phyloP scores from a whole-genome alignment of 495 filamentous ascomycete genomes.

The Neurospora sp. region DNA sequence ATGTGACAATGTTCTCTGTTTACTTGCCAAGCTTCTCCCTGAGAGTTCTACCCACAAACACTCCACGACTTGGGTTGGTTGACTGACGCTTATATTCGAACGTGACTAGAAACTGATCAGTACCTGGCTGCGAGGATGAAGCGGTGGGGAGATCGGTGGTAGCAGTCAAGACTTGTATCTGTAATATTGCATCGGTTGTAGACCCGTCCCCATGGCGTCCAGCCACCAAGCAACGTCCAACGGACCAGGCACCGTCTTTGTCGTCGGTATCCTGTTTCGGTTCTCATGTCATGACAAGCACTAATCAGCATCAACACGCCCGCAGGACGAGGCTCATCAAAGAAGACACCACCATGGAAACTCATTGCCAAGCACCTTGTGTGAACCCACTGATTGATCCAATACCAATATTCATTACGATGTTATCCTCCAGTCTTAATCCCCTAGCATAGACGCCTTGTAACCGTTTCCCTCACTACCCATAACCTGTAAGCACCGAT shows the following conservation, averaged over 20 bases:
- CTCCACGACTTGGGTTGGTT: not conserved
- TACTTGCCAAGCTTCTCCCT: not conserved
- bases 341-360: not conserved
- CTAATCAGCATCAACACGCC: not conserved
- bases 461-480: not conserved
- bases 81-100: not conserved
- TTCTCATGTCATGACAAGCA: not conserved
- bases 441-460: not conserved
- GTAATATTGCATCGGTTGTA: not conserved
- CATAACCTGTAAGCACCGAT: not conserved
- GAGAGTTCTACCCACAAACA: not conserved
- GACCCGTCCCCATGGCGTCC: not conserved
- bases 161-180: not conserved
- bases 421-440: not conserved
- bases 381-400: not conserved
- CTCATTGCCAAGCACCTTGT: not conserved
- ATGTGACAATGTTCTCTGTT: not conserved
- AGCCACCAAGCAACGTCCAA: not conserved
- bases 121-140: not conserved
- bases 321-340: not conserved
- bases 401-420: not conserved
- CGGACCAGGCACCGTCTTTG: not conserved
- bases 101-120: not conserved
- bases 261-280: not conserved
- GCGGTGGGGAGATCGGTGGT: not conserved